phyloP scores from a whole-genome alignment of 106 monocot species.

The Dactylorhiza incarnata region DNA sequence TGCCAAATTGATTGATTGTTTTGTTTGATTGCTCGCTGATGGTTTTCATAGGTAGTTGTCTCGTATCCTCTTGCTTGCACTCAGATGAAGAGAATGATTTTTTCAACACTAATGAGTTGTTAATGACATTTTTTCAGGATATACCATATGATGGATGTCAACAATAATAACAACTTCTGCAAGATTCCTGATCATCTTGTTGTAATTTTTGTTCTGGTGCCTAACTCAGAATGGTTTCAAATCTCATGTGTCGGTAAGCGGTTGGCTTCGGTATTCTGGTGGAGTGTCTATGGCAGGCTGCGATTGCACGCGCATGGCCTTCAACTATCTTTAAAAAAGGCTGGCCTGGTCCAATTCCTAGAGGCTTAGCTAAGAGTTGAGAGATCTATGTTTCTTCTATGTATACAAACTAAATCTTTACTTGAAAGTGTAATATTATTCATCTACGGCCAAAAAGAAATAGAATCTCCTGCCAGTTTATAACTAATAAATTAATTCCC shows the following conservation, averaged over 20 bases:
- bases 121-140: background rate
- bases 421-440: background rate
- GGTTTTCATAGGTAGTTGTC: background rate
- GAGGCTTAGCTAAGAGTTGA: conserved; percentile 60
- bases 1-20: background rate
- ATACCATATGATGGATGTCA: background rate
- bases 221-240: conserved; percentile 51
- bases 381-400: background rate
- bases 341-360: conserved; percentile 91
- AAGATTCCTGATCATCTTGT: conserved; percentile 65
- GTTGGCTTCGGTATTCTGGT: conserved; percentile 63
- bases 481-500: background rate
- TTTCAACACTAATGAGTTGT: background rate
- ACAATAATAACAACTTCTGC: conserved; percentile 16
- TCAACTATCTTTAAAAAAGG: conserved; percentile 38
- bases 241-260: conserved; percentile 63
- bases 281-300: conserved; percentile 73
- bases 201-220: conserved; percentile 64
- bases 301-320: conserved; percentile 66
- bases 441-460: too few relatives aligned
- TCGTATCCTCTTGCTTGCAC: background rate
- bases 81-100: background rate
- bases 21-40: background rate
- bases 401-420: background rate
- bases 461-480: background rate